A percentile compares a stretch with the other conserved stretches of the same genome.
phyloP scores from a whole-genome alignment of 169 alveolate species.

The Plasmodium cynomolgi region DNA sequence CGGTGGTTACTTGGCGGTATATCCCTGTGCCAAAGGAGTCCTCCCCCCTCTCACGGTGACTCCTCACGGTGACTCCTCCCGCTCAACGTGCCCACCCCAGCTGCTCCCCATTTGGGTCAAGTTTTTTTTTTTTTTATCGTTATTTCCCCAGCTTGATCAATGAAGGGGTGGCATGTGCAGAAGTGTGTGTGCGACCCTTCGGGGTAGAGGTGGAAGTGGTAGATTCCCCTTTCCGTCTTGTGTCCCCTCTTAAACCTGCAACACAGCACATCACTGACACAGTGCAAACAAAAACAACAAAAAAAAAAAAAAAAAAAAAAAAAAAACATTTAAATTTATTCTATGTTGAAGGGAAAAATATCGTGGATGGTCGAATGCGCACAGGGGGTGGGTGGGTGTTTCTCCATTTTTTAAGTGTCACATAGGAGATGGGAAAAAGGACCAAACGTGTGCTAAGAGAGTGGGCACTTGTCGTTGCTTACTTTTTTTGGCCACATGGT shows the following conservation, averaged over 20 bases:
- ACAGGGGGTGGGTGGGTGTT: too few relatives aligned
- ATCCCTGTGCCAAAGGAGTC: background rate
- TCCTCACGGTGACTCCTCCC: background rate
- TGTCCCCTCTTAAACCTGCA: background rate
- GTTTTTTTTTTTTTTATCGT: background rate
- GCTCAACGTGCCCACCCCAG: too few relatives aligned
- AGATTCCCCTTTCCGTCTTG: background rate
- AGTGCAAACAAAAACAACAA: background rate
- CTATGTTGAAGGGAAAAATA: background rate
- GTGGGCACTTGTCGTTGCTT: background rate
- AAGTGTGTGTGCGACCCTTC: background rate
- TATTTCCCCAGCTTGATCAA: background rate
- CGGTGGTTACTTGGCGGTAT: background rate
- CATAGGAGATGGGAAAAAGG: background rate
- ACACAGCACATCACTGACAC: background rate
- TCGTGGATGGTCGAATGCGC: background rate
- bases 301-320: background rate
- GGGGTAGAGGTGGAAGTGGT: background rate
- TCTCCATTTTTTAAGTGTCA: background rate
- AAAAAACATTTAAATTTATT: background rate
- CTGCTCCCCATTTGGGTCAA: background rate
- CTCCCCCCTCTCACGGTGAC: background rate
- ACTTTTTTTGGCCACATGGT: background rate
- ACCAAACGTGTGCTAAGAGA: background rate
- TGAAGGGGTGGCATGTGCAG: background rate